Base-by-base conservation (phyloP, 1,139 yeast genomes). In the Scheffersomyces stambukii region DNA sequence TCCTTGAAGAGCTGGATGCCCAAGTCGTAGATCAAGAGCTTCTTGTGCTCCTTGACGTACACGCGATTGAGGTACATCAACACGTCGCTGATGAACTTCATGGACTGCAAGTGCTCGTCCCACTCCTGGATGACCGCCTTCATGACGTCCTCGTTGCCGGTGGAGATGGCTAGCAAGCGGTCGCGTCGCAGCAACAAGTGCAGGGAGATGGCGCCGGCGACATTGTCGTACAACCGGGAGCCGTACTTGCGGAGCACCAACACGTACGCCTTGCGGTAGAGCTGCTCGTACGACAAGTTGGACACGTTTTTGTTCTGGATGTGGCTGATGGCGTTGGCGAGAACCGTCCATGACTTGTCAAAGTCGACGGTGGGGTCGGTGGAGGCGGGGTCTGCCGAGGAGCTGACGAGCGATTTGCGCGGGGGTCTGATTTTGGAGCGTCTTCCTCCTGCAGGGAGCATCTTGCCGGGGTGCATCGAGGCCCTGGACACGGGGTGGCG, bases 31-130 rank as follows among this genome's bases (percentile, higher is more conserved):
- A 84, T 70, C 31, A 80, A 59, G 2, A 86, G 75, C 28, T 75
- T 59, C 41, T 77, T 77, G 34, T 76, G 75, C 40, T 82, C 94
- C 38, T 76, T 77, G 16, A 89, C 84, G 43, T 83, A 86, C 0
- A 86, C 95, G 24, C 95, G 70, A 50, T 91, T 64, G 71, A 91
- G 59, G 49, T 91, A 91, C 84, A 88, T 81, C 53, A 88, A 59
- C 4, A 91, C 83, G 51, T 91, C 96, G 42, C 93, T 75, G 23
- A 89, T 74, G 65, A 84, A 77, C 41, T 83, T 70, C 81, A 88
- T 81, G 28, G 85, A 72, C 27, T 79, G 67, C 23, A 80, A 58
- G 52, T 84, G 93, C 29, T 81, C 85, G 25, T 73, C 68, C 97
- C 97, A 91, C 30, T 70, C 75, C 13, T 45, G 45, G 16, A 73